Base-by-base conservation (phyloP, 1,284 basidiomycete genomes). In the Malassezia sp. region DNA sequence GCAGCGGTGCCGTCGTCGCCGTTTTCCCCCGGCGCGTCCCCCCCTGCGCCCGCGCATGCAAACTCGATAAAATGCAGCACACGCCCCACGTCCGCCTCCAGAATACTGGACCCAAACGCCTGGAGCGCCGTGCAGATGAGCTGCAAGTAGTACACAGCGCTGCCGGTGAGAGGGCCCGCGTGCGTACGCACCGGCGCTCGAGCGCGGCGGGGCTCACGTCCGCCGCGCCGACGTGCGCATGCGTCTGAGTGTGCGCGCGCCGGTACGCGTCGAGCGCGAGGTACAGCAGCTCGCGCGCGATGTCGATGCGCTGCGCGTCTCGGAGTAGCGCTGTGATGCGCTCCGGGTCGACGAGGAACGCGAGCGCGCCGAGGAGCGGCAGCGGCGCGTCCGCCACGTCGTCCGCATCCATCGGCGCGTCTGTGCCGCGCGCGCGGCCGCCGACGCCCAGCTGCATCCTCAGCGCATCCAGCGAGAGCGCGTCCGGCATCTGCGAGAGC, bases 1-100 rank as follows among this genome's bases (percentile, higher is more conserved):
- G 17, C n/a, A 1, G 2, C 26, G 11, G 28, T 20, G 15, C 22
- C 23, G 12, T 17, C 23, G 14, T 12, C n/a, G 15, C 9, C n/a
- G n/a, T n/a, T n/a, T n/a, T n/a, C n/a, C n/a, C n/a, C n/a, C n/a
- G n/a, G n/a, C n/a, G n/a, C n/a, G n/a, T n/a, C n/a, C n/a, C n/a
- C n/a, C n/a, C n/a, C n/a, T 1, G 9, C n/a, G 11, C n/a, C 14
- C 18, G 47, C 46, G 9, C 65, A 51, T 4, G 58, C 55, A 42
- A 64, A 60, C 27, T 66, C 55, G 45, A 67, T 57, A 20, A 67
- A 67, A 0, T 48, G 54, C 14, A 69, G 44, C 22, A 60, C 57
- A 7, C 56, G 54, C 10, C 44, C 47, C 14, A 53, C 39, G 14
- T 66, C 60, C 10, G 53, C 58, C 26, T 61, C 53, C 3, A 67